phyloP scores from a whole-genome alignment of 345 rosid species.

The Lagerstroemia speciosa region DNA sequence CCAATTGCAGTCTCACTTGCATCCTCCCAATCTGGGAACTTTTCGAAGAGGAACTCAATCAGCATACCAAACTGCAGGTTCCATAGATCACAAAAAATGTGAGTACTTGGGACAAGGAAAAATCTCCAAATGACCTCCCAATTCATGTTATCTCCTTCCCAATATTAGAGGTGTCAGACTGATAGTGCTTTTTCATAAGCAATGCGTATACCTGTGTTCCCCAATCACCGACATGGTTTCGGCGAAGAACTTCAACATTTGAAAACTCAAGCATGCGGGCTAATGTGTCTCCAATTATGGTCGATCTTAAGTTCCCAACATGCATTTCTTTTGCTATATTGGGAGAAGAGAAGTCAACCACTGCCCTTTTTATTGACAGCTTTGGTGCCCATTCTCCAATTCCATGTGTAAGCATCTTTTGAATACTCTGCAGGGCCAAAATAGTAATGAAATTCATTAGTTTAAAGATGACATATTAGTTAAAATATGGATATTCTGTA shows the following conservation, averaged over 20 bases:
- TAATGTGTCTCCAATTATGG: conserved; percentile 89
- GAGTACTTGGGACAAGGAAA: neutral
- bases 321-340: conserved; percentile 99
- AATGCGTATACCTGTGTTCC: conserved; percentile 81
- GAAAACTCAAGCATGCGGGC: conserved; percentile 95
- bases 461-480: neutral
- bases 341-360: conserved; percentile 98
- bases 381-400: conserved; percentile 84
- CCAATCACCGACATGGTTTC: conserved; percentile 99
- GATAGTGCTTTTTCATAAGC: neutral
- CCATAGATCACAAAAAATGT: neutral
- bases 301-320: conserved; percentile 94
- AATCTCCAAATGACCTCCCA: neutral
- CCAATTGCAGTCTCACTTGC: conserved; percentile 71
- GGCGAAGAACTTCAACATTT: conserved; percentile 75
- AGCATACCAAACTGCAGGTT: conserved; percentile 88
- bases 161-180: neutral
- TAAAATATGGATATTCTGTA: neutral
- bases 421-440: conserved; percentile 49
- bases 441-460: neutral
- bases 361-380: conserved; percentile 55
- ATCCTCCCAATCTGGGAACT: conserved; percentile 57
- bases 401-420: conserved; percentile 71
- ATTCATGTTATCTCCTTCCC: neutral
- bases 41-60: conserved; percentile 83